Conservation (phyloP, 495 filamentous ascomycete genomes). For the Xylaria longipes region DNA sequence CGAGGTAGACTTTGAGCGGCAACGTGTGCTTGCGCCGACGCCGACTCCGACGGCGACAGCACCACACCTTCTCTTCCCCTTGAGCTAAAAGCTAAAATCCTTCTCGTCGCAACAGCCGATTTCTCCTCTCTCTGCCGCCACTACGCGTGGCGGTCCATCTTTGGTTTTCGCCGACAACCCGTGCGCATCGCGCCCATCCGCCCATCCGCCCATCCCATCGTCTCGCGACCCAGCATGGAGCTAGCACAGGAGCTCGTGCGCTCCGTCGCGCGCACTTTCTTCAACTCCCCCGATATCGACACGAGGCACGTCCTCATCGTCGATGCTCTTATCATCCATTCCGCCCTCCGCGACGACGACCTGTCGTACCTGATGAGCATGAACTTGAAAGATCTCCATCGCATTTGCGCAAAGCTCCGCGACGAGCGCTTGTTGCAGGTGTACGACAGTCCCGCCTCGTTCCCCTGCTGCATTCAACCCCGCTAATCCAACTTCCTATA, state of each 20-base stretch:
- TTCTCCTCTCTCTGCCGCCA: not conserved
- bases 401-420: conserved; percentile 78
- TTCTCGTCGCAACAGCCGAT: not conserved
- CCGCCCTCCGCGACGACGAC: conserved; percentile 85
- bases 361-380: conserved; percentile 83
- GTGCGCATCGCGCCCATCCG: not conserved
- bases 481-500: conserved; percentile 42
- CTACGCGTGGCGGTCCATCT: not conserved
- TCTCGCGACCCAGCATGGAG: conserved; percentile 65
- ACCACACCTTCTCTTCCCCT: not conserved
- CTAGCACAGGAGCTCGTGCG: conserved; percentile 87
- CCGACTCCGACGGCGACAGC: not conserved
- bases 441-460: conserved; percentile 51
- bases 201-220: not conserved
- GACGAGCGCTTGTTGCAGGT: conserved; percentile 87
- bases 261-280: conserved; percentile 89
- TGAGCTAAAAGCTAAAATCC: not conserved
- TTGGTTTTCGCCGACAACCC: not conserved
- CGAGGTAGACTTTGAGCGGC: not conserved
- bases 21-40: not conserved
- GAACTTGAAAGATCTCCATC: conserved; percentile 87
- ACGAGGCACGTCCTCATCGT: conserved; percentile 87
- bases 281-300: conserved; percentile 56
- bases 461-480: not conserved
- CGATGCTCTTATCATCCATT: conserved; percentile 92